Percentiles rank a stretch among this genome's conserved stretches.
These are phyloP conservation scores for Leptodontidium sp. DNA, from an alignment of 2,329 filamentous ascomycete genomes.

Conservation along the genomic window DNA sequence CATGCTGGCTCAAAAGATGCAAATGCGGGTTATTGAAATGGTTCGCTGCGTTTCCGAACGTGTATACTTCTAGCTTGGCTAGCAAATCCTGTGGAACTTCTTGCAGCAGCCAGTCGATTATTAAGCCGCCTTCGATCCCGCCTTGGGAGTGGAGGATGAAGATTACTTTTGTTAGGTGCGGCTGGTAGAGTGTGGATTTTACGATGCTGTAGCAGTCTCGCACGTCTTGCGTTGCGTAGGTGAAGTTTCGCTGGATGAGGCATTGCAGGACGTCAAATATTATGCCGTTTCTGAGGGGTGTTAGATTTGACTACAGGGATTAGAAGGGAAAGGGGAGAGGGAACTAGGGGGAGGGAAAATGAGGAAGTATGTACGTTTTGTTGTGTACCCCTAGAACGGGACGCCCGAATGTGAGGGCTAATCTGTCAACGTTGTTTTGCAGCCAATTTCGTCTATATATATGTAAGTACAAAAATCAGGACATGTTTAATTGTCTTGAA, in stretches of 20 bases:
- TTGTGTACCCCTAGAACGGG: constrained; percentile 80
- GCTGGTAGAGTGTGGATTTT: constrained; percentile 69
- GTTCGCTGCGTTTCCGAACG: constrained; percentile 80
- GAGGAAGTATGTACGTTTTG: constrained; percentile 58
- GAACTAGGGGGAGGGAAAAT: neutral
- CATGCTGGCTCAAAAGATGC: constrained; percentile 55
- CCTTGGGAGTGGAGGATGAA: constrained; percentile 82
- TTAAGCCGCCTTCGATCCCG: constrained; percentile 75
- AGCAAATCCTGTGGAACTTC: constrained; percentile 73
- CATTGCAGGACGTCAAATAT: constrained; percentile 82
- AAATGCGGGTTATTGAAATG: constrained; percentile 82
- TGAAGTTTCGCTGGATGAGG: constrained; percentile 77
- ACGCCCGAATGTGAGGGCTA: constrained; percentile 76
- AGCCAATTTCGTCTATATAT: constrained; percentile 65
- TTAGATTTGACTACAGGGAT: neutral
- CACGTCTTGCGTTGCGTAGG: constrained; percentile 74
- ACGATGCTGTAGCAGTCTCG: constrained; percentile 68
- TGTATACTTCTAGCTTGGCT: constrained; percentile 76
- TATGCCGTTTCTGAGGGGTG: constrained; percentile 59
- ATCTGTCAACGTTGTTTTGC: constrained; percentile 73
- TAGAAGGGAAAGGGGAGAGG: neutral
- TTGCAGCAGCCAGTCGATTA: constrained; percentile 79
- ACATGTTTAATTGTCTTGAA: neutral
- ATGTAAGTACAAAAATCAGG: neutral
- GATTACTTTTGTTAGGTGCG: constrained; percentile 71